Evolutionary conservation across 2,329 filamentous ascomycete species (phyloP).

Genomic region (Apiospora marii): DNA sequence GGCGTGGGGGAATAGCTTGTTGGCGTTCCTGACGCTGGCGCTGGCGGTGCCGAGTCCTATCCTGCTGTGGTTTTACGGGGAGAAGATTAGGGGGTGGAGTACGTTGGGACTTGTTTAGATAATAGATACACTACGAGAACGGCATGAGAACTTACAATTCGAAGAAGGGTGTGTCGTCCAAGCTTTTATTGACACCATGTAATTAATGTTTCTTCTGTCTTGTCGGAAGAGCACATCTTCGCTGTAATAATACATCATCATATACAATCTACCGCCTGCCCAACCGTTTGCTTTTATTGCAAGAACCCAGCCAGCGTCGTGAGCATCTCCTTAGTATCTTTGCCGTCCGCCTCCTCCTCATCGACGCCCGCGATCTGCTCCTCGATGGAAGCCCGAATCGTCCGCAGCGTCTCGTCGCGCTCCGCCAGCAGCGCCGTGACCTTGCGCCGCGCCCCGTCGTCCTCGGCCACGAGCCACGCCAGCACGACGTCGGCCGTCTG

Average conservation of each 20-base stretch:
- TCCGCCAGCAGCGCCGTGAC: constrained; percentile 72
- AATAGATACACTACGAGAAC: no score
- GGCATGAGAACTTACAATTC: no score
- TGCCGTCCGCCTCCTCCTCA: constrained; percentile 58
- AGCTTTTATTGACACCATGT: not conserved
- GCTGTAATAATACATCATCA: not conserved
- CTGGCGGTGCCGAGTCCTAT: constrained; percentile 56
- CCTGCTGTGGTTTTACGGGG: constrained; percentile 38
- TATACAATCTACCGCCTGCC: not conserved
- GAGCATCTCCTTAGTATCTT: constrained; percentile 65
- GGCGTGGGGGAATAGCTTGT: constrained; percentile 53
- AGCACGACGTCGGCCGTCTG: constrained; percentile 86
- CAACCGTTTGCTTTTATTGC: constrained; percentile 28
- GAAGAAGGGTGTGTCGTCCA: not conserved
- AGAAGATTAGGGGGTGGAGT: not conserved
- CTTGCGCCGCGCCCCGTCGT: constrained; percentile 73
- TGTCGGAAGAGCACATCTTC: not conserved
- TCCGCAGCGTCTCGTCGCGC: constrained; percentile 68
- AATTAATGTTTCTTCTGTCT: not conserved
- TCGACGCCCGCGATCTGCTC: constrained; percentile 62
- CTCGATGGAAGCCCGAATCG: constrained; percentile 72
- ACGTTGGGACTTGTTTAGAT: not conserved
- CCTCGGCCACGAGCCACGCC: constrained; percentile 92
- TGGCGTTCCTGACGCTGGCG: constrained; percentile 56
- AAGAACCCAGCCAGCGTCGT: constrained; percentile 60